Evolutionary conservation across 305 asterid genomes (phyloP).

Genomic region (Striga hermonthica): DNA sequence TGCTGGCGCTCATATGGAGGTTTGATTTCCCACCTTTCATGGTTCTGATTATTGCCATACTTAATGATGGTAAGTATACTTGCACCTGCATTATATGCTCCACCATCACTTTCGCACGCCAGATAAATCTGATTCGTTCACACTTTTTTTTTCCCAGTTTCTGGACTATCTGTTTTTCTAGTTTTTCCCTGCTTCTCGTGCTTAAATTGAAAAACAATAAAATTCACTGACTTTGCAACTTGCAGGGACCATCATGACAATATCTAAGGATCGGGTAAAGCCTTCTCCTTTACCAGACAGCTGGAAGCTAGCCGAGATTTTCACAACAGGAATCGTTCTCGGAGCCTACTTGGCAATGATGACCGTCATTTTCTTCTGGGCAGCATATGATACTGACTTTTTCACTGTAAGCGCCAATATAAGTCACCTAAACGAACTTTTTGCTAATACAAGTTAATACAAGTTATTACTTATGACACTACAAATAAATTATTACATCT

Average conservation of each 20-base stretch:
- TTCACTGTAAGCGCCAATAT: slow-evolving; percentile 49
- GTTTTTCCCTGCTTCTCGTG: slow-evolving; percentile 2
- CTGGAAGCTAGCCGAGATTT: slow-evolving; percentile 76
- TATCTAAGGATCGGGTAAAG: slow-evolving; percentile 76
- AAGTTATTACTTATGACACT: background rate
- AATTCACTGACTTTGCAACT: slow-evolving; percentile 7
- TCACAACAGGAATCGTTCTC: slow-evolving; percentile 64
- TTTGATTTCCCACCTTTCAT: slow-evolving; percentile 80
- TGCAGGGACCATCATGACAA: slow-evolving; percentile 81
- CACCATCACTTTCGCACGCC: background rate
- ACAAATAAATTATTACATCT: background rate
- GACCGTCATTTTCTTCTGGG: slow-evolving; percentile 83
- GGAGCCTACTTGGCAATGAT: slow-evolving; percentile 71
- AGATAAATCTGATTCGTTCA: background rate
- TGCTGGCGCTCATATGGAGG: slow-evolving; percentile 76
- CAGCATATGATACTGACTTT: slow-evolving; percentile 63
- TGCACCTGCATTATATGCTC: slow-evolving; percentile 21
- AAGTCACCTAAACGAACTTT: slow-evolving; percentile 4
- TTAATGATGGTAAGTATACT: slow-evolving; percentile 58
- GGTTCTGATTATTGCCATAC: slow-evolving; percentile 80
- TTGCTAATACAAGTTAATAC: background rate
- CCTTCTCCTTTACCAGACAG: slow-evolving; percentile 86
- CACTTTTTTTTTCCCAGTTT: background rate
- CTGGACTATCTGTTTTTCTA: background rate
- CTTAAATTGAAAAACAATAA: background rate